Conservation (phyloP, 2,329 filamentous ascomycete genomes). For the Fusarium musae region DNA sequence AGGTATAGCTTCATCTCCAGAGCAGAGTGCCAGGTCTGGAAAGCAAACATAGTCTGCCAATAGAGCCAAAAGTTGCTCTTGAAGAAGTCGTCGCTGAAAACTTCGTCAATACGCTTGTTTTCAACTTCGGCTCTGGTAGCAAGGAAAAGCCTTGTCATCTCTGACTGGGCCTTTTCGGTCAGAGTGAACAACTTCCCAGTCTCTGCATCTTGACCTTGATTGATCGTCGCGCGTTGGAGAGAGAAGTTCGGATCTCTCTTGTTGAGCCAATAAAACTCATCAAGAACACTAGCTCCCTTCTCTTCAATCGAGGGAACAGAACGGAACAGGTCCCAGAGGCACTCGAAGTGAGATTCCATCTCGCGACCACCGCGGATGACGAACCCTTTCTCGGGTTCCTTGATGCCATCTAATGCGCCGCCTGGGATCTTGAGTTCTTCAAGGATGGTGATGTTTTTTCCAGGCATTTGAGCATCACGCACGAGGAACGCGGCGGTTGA, state of each 20-base stretch:
- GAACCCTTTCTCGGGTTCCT: background rate
- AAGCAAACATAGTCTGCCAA: conserved; percentile 12
- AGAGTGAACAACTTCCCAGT: background rate
- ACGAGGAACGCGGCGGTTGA: conserved; percentile 4
- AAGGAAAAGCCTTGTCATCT: conserved; percentile 1
- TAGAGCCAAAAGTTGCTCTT: conserved; percentile 5
- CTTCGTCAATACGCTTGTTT: background rate
- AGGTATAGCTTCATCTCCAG: conserved; percentile 2
- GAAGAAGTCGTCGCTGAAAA: background rate
- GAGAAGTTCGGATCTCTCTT: conserved; percentile 1
- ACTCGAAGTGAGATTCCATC: conserved; percentile 8
- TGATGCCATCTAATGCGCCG: background rate
- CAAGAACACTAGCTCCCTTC: background rate
- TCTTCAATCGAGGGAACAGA: conserved; percentile 1
- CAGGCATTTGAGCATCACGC: conserved; percentile 5
- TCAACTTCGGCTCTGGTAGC: background rate
- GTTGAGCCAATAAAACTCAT: conserved; percentile 9
- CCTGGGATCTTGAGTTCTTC: conserved; percentile 3
- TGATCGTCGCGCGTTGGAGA: background rate
- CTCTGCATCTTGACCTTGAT: background rate
- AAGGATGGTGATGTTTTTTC: background rate
- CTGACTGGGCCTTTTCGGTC: background rate
- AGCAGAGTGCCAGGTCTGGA: background rate
- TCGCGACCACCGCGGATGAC: background rate
- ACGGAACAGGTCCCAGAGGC: conserved; percentile 3